These are phyloP conservation scores for Przewalskia tangutica DNA, from an alignment of 257 asterid species.

Conservation along the genomic window DNA sequence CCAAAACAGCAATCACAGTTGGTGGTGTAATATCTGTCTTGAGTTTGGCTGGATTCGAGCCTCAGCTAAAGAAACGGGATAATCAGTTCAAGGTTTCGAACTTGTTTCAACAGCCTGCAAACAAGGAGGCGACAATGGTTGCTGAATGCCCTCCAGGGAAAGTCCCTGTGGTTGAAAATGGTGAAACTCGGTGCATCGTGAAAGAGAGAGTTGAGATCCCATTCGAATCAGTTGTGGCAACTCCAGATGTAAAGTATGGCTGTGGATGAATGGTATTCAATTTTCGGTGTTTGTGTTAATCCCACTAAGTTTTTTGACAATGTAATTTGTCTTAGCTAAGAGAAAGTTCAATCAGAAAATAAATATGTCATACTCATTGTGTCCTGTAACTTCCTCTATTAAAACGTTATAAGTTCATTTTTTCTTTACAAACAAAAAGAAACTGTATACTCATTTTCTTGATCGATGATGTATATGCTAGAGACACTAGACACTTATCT, in stretches of 20 bases:
- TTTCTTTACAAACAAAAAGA: too few species aligned
- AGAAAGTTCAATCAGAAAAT: not conserved
- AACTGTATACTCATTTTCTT: too few species aligned
- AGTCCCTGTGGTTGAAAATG: conserved; percentile 52
- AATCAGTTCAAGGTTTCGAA: conserved; percentile 33
- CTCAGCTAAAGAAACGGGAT: conserved; percentile 49
- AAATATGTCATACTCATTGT: not conserved
- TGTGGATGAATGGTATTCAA: conserved; percentile 47
- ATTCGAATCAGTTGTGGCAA: conserved; percentile 49
- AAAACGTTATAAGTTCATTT: too few species aligned
- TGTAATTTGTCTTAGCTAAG: conserved; percentile 14
- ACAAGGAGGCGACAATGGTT: not conserved
- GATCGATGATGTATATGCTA: too few species aligned
- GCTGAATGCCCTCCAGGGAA: conserved; percentile 20
- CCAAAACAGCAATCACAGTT: conserved; percentile 54
- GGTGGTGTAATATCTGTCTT: conserved; percentile 55
- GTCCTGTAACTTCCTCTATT: too few species aligned
- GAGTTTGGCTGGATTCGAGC: conserved; percentile 76
- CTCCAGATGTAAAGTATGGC: conserved; percentile 85
- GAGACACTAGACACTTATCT: too few species aligned
- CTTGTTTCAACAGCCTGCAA: conserved; percentile 26
- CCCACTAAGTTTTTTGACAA: conserved; percentile 9
- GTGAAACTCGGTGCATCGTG: conserved; percentile 69
- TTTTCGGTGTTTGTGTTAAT: not conserved
- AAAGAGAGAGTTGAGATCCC: conserved; percentile 93